Conservation (phyloP, 345 rosid species). For the Eutrema japonicum region DNA sequence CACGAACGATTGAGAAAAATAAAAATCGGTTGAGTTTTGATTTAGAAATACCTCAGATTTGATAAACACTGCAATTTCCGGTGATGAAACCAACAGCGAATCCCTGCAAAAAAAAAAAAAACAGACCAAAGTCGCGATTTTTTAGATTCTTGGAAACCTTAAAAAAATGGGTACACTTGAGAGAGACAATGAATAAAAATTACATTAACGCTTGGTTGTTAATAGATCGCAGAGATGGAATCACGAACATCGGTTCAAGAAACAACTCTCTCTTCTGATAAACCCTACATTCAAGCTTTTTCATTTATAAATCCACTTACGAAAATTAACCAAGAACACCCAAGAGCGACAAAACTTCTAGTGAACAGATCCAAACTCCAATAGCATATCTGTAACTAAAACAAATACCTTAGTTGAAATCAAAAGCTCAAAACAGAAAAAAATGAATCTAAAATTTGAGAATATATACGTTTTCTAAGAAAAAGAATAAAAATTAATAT, state of each 20-base stretch:
- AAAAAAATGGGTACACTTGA: too few species aligned
- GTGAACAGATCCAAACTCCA: too few species aligned
- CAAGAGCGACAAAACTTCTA: too few species aligned
- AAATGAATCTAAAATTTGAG: too few species aligned
- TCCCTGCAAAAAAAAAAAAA: constrained; percentile 54
- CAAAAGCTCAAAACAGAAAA: too few species aligned
- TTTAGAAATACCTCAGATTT: constrained; percentile 50
- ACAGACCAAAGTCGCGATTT: background rate
- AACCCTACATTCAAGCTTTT: constrained; percentile 55
- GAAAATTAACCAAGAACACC: too few species aligned
- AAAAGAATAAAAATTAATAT: too few species aligned
- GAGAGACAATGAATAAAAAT: background rate
- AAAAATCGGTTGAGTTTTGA: background rate
- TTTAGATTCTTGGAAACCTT: background rate
- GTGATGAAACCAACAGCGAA: constrained; percentile 67
- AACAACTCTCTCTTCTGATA: constrained; percentile 52
- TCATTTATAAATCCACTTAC: constrained; percentile 91
- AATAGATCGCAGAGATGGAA: constrained; percentile 55
- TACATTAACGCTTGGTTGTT: constrained; percentile 77
- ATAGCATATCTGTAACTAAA: too few species aligned
- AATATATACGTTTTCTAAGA: too few species aligned
- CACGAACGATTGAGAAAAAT: background rate
- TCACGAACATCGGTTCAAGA: constrained; percentile 60
- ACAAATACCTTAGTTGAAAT: too few species aligned
- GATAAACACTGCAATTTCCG: constrained; percentile 75